Percentiles rank a stretch among this genome's conserved stretches.
These are phyloP conservation scores for Wallacemonas sp. DNA, from an alignment of 208 protist genomes.

Conservation along the genomic window DNA sequence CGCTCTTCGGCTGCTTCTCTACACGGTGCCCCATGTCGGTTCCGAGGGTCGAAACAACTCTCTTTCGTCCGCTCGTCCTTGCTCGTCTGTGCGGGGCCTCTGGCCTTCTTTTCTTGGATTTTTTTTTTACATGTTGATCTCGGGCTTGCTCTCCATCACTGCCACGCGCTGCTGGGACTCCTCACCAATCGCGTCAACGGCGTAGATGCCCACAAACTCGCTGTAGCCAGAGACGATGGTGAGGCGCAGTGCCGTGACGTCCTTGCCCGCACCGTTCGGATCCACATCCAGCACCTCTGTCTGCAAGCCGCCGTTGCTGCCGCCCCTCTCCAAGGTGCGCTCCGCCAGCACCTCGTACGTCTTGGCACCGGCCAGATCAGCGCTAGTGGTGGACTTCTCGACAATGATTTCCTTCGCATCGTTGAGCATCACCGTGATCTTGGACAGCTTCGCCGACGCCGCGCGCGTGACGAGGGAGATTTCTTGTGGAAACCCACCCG, in stretches of 20 bases:
- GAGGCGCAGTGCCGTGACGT: slow-evolving; percentile 57
- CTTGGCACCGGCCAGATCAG: slow-evolving; percentile 6
- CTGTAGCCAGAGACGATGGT: slow-evolving; percentile 75
- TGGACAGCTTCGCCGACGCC: slow-evolving; percentile 55
- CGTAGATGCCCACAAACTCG: slow-evolving; percentile 80
- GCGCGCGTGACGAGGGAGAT: slow-evolving; percentile 67
- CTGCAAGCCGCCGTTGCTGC: slow-evolving; percentile 31
- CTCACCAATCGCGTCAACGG: slow-evolving; percentile 67
- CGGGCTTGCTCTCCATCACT: slow-evolving; percentile 72
- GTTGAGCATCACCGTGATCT: slow-evolving; percentile 53
- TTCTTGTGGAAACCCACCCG: slow-evolving; percentile 84
- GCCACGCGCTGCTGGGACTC: slow-evolving; percentile 87
- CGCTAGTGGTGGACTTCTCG: slow-evolving; percentile 37
- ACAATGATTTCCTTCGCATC: slow-evolving; percentile 77
- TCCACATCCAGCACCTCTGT: slow-evolving; percentile 72
- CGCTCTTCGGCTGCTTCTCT: too few species aligned
- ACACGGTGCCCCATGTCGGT: too few species aligned
- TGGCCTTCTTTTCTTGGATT: neutral
- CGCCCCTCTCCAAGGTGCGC: slow-evolving; percentile 50
- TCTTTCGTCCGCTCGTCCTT: neutral
- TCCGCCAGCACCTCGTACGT: slow-evolving; percentile 55
- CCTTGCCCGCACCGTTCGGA: slow-evolving; percentile 45
- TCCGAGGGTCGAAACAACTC: too few species aligned
- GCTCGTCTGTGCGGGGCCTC: neutral
- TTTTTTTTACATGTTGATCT: slow-evolving; percentile 69